Conservation (phyloP, 163 green algal genomes). For the Trebouxia gelatinosa region DNA sequence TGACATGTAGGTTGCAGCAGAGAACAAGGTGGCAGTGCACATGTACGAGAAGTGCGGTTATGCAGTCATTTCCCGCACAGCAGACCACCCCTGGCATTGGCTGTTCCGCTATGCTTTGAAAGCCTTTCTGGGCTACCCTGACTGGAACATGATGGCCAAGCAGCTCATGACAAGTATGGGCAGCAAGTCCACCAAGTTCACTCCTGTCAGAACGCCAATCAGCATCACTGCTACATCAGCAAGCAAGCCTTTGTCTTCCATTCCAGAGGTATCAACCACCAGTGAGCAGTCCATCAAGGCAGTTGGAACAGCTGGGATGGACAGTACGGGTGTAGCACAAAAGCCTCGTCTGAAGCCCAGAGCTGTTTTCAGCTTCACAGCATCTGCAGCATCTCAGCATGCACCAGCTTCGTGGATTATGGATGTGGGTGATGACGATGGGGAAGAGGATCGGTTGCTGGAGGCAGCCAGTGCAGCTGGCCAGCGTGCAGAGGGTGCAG, state of each 20-base stretch:
- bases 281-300: neutral
- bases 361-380: slow-evolving; percentile 18
- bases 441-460: slow-evolving; percentile 16
- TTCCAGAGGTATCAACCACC: neutral
- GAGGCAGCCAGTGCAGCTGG: slow-evolving; percentile 19
- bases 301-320: too few species aligned
- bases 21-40: slow-evolving; percentile 24
- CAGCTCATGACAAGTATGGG: slow-evolving; percentile 22
- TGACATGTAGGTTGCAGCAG: slow-evolving; percentile 18
- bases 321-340: too few species aligned
- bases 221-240: slow-evolving; percentile 9
- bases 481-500: slow-evolving; percentile 4
- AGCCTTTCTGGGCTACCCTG: slow-evolving; percentile 27
- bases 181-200: slow-evolving; percentile 4
- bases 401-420: neutral
- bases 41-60: slow-evolving; percentile 34
- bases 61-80: slow-evolving; percentile 4
- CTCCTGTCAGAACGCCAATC: slow-evolving; percentile 16
- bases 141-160: slow-evolving; percentile 32
- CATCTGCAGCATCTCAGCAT: neutral
- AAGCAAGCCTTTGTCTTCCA: neutral
- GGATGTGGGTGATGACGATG: slow-evolving; percentile 21
- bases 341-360: neutral
- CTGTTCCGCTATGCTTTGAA: slow-evolving; percentile 25
- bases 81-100: slow-evolving; percentile 17